Evolutionary conservation across 176 grass and related monocot genomes (phyloP), one percentile per base, ranked within the genome.

Genomic region (Panicum miliaceum): DNA sequence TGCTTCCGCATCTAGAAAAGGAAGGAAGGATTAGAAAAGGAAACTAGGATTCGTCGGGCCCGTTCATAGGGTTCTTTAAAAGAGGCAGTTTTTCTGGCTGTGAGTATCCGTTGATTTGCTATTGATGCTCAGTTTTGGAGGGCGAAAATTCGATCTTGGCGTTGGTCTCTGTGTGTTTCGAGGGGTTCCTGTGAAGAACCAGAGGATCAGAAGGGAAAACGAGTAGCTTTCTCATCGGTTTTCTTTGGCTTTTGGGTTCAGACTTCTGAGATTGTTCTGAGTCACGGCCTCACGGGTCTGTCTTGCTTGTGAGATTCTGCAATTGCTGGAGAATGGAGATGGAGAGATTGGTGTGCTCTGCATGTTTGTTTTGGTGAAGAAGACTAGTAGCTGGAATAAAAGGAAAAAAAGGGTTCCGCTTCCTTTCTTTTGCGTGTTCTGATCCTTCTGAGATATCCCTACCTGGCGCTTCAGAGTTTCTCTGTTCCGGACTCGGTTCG

Each of bases 291-390:
- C 42, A 46, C 3, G 12, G 32, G 64, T 57, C 25, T 68, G 36
- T 79, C 48, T 60, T 75, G 29, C 43, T n/a, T 29, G 27, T 50
- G 36, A 60, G 66, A 86, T 83, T 83, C 89, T 80, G 65, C 22
- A 27, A 83, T 80, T 56, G 27, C 71, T 64, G 20, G 19, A 76
- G 34, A 72, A 23, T 16, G 29, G 14, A 58, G 42, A 18, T 10
- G 18, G 6, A 43, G 58, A 81, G 16, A 22, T 71, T 43, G 35
- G n/a, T 25, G 71, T 56, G 54, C 54, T 64, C 57, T 85, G 47
- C 51, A 32, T 75, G 36, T 58, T 73, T 74, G 61, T 59, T 66
- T 80, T 43, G 14, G 19, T 82, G 85, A 77, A 87, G 51, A 60
- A 8, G 0, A 3, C n/a, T n/a, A 32, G 14, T 9, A 73, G 27